Evolutionary conservation across 306 rosid genomes (phyloP).

Genomic region (Vigna hirtella): DNA sequence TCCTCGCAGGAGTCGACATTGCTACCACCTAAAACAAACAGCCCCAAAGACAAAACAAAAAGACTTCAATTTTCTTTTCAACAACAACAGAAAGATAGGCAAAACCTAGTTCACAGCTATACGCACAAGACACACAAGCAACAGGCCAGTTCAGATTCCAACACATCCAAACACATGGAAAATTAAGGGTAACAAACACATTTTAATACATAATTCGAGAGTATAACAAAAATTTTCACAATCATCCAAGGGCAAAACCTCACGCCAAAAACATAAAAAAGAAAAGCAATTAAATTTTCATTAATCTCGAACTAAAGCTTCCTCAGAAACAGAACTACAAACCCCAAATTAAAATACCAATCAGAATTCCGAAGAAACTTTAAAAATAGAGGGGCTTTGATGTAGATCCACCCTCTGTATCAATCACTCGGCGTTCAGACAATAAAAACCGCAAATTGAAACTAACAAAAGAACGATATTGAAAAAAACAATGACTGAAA

Average conservation of each 20-base stretch:
- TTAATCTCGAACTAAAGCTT: slow-evolving; percentile 18
- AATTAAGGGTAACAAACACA: background rate
- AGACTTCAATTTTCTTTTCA: background rate
- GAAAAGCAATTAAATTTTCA: background rate
- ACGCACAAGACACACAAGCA: background rate
- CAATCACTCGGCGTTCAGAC: background rate
- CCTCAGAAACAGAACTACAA: slow-evolving; percentile 1
- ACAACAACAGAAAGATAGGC: background rate
- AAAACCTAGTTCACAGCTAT: background rate
- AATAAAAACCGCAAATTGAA: slow-evolving; percentile 1
- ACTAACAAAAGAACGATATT: background rate
- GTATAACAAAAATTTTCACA: background rate
- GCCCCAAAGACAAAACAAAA: background rate
- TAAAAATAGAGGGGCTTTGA: background rate
- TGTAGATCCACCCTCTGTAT: background rate
- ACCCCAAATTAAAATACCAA: background rate
- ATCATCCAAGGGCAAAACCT: background rate
- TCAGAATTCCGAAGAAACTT: background rate
- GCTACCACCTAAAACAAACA: slow-evolving; percentile 57
- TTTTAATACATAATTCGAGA: background rate
- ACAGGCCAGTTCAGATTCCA: slow-evolving; percentile 3
- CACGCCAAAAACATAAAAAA: background rate
- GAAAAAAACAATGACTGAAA: background rate
- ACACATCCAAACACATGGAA: background rate
- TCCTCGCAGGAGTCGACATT: slow-evolving; percentile 96